Evolutionary conservation across 176 grass and related monocot species (phyloP).

Genomic region (Phoenix roebelenii): DNA sequence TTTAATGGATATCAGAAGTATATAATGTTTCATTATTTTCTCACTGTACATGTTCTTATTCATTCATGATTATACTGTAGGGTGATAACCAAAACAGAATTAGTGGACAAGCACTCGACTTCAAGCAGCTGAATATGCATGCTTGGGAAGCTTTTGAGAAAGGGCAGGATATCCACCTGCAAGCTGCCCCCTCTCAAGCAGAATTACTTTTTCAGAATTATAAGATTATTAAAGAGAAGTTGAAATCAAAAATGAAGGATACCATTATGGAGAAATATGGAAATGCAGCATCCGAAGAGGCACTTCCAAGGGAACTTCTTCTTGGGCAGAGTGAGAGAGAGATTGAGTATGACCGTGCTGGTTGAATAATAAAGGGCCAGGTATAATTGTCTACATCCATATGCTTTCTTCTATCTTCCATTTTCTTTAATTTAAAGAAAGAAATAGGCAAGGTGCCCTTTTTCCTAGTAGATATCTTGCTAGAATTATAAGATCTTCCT

Average conservation of each 20-base stretch:
- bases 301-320: conserved; percentile 68
- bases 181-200: conserved; percentile 91
- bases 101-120: conserved; percentile 88
- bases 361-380: conserved; percentile 89
- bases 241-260: conserved; percentile 76
- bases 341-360: conserved; percentile 82
- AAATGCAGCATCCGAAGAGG: conserved; percentile 78
- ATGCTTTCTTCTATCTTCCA: too few relatives aligned
- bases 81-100: conserved; percentile 94
- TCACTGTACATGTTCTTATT: neutral
- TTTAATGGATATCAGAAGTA: too few relatives aligned
- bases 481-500: too few relatives aligned
- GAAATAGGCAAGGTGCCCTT: too few relatives aligned
- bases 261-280: conserved; percentile 92
- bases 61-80: conserved; percentile 26
- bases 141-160: conserved; percentile 91
- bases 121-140: conserved; percentile 87
- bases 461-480: too few relatives aligned
- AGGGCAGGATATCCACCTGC: conserved; percentile 96
- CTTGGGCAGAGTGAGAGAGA: conserved; percentile 94
- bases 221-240: conserved; percentile 72
- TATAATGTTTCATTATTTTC: too few relatives aligned
- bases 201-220: conserved; percentile 77
- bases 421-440: too few relatives aligned
- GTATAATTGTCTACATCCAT: conserved; percentile 12